Percentiles rank a stretch among this genome's conserved stretches.
phyloP scores from a whole-genome alignment of 2,329 filamentous ascomycete genomes.

The Ceratocystis ficicola region DNA sequence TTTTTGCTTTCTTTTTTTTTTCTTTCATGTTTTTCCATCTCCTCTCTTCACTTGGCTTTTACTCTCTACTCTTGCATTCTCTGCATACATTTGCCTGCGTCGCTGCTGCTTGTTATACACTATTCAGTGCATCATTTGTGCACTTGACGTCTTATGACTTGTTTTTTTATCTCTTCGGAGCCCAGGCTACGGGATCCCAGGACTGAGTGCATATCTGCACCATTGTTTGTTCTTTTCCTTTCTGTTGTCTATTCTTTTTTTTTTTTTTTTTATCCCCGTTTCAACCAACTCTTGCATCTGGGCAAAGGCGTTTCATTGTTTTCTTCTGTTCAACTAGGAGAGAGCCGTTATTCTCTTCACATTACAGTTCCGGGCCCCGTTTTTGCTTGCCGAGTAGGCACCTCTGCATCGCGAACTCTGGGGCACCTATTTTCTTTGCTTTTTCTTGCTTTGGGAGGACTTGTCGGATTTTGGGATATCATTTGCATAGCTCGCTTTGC shows the following conservation, averaged over 20 bases:
- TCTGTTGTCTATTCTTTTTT: not conserved
- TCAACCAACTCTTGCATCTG: conserved; percentile 1
- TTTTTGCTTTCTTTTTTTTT: not conserved
- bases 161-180: conserved; percentile 8
- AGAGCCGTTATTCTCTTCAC: not conserved
- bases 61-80: conserved; percentile 7
- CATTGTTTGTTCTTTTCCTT: conserved; percentile 14
- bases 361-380: not conserved
- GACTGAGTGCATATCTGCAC: not conserved
- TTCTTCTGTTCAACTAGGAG: not conserved
- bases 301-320: not conserved
- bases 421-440: conserved; percentile 3
- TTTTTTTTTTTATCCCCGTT: not conserved
- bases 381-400: not conserved
- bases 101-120: conserved; percentile 9
- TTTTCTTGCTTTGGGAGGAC: conserved; percentile 7
- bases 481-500: conserved; percentile 6
- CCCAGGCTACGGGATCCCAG: not conserved
- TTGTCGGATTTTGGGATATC: conserved; percentile 10
- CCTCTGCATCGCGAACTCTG: not conserved
- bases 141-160: conserved; percentile 8
- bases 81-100: conserved; percentile 4
- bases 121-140: not conserved
- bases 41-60: not conserved
- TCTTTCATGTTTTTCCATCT: not conserved